Conservation (phyloP, 352 stramenopile genomes). For the Globisporangium paddicum region DNA sequence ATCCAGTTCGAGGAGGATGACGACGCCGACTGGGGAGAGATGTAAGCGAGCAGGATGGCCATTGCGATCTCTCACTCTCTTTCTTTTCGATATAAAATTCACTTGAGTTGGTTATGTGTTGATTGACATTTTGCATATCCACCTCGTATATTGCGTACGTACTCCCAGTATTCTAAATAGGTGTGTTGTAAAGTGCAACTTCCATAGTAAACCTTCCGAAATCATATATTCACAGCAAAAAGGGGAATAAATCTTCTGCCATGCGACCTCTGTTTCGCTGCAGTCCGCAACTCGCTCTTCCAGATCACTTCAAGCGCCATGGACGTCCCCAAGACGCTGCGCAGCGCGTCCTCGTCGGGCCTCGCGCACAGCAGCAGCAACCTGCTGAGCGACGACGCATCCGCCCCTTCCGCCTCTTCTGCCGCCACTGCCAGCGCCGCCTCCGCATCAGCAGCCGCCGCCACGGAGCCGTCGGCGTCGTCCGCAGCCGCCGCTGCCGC, state of each 20-base stretch:
- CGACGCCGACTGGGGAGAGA: conserved; percentile 80
- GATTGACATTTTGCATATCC: too few relatives aligned
- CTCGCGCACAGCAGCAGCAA: conserved; percentile 17
- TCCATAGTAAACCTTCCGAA: not conserved
- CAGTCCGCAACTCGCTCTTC: not conserved
- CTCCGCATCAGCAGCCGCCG: too few relatives aligned
- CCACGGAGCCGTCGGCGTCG: too few relatives aligned
- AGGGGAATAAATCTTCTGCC: not conserved
- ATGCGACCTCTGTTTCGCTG: not conserved
- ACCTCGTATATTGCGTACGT: not conserved
- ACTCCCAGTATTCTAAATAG: not conserved
- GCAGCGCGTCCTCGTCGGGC: conserved; percentile 11
- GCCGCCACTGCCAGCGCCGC: not conserved
- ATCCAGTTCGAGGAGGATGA: conserved; percentile 79
- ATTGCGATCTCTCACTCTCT: not conserved
- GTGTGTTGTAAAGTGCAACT: too few relatives aligned
- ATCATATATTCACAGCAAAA: not conserved
- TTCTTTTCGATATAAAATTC: conserved; percentile 3
- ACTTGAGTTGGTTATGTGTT: not conserved
- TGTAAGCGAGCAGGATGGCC: conserved; percentile 31
- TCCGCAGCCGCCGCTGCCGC: conserved; percentile 2
- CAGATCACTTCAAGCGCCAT: conserved; percentile 10
- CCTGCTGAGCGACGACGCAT: conserved; percentile 13
- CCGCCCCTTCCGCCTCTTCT: not conserved
- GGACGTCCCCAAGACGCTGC: conserved; percentile 13